A percentile compares a stretch with the other conserved stretches of the same genome.
Conservation (phyloP, 2,329 filamentous ascomycete species). For the Cercospora sojina region DNA sequence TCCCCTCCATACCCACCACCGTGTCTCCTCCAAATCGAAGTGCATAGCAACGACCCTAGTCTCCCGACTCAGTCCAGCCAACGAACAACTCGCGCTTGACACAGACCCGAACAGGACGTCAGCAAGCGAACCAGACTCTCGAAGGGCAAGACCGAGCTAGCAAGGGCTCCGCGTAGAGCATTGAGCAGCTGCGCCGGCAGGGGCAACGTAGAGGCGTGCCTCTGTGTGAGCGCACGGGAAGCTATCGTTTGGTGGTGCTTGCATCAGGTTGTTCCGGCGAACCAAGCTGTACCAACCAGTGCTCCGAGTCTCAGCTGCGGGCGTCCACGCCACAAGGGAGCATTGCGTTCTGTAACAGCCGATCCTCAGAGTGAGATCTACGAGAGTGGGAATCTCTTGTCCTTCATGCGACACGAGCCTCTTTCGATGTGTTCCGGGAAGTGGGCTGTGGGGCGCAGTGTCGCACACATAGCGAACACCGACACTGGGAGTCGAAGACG, state of each 20-base stretch:
- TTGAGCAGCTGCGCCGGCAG: conserved; percentile 14
- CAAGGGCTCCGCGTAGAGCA: conserved; percentile 14
- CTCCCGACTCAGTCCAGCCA: conserved; percentile 4
- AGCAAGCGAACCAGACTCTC: conserved; percentile 5
- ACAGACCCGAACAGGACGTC: conserved; percentile 3
- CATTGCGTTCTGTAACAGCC: background rate
- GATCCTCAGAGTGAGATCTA: conserved; percentile 2
- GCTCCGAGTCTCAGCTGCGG: conserved; percentile 12
- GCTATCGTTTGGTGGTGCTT: conserved; percentile 7
- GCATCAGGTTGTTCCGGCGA: conserved; percentile 10
- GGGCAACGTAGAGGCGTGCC: conserved; percentile 13
- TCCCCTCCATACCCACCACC: conserved; percentile 11
- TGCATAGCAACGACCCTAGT: conserved; percentile 10
- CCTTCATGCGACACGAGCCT: conserved; percentile 1
- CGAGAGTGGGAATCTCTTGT: background rate
- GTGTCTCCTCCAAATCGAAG: conserved; percentile 9
- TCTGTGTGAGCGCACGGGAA: conserved; percentile 9
- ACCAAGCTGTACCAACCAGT: conserved; percentile 13
- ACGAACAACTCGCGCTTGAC: conserved; percentile 12
- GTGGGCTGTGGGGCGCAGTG: background rate
- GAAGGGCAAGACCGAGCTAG: background rate
- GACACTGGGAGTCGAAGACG: background rate
- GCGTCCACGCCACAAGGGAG: conserved; percentile 12
- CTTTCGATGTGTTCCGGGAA: conserved; percentile 1
- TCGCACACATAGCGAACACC: background rate